Evolutionary conservation across 2,329 filamentous ascomycete genomes (phyloP).

Genomic region (Cladophialophora bantiana): DNA sequence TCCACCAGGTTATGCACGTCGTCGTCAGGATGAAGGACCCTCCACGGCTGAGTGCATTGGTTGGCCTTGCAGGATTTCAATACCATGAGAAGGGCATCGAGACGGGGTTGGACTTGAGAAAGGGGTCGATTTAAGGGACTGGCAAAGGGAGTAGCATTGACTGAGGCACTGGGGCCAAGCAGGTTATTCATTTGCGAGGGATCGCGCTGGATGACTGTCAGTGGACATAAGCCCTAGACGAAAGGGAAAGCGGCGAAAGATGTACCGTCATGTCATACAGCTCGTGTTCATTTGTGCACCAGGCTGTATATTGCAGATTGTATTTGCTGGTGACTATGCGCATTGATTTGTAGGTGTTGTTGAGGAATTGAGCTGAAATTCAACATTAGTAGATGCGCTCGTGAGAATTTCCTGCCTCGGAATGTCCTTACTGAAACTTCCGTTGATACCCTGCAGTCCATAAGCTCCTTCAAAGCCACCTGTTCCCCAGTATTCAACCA

Average conservation of each 20-base stretch:
- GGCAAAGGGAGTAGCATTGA: background rate
- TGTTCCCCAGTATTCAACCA: slow-evolving; percentile 64
- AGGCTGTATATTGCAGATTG: slow-evolving; percentile 51
- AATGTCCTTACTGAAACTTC: slow-evolving; percentile 4
- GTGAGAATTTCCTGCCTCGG: background rate
- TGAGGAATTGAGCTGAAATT: slow-evolving; percentile 9
- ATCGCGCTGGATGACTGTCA: slow-evolving; percentile 41
- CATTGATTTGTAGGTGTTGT: slow-evolving; percentile 50
- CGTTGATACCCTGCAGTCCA: slow-evolving; percentile 14
- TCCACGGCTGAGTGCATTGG: slow-evolving; percentile 44
- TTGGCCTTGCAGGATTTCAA: slow-evolving; percentile 46
- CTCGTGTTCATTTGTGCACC: slow-evolving; percentile 52
- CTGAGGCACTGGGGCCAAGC: background rate
- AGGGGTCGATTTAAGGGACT: slow-evolving; percentile 20
- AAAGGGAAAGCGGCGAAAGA: background rate
- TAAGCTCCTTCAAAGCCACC: slow-evolving; percentile 44
- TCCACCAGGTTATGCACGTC: slow-evolving; percentile 43
- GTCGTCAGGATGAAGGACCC: slow-evolving; percentile 41
- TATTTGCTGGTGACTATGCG: slow-evolving; percentile 47
- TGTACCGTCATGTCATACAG: slow-evolving; percentile 48
- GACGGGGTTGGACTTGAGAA: slow-evolving; percentile 34
- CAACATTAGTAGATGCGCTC: background rate
- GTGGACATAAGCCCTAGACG: background rate
- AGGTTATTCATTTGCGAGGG: slow-evolving; percentile 48
- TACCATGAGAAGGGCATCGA: slow-evolving; percentile 46